Percentiles rank a stretch among this genome's conserved stretches.
phyloP scores from a whole-genome alignment of 352 stramenopile species.

The Pythium periplocum region DNA sequence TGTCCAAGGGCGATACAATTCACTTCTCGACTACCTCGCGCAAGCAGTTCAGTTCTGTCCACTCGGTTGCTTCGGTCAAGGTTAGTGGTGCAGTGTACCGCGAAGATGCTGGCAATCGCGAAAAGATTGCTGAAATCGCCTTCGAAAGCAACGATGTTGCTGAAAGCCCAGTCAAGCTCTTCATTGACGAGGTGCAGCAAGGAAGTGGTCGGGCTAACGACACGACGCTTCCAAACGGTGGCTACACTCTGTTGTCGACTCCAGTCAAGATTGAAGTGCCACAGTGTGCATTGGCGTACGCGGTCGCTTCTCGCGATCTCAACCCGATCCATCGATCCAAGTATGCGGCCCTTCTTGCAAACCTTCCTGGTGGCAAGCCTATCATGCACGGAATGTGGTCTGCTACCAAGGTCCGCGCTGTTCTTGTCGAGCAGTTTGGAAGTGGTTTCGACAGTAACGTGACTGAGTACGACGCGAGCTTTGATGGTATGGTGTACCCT shows the following conservation, averaged over 20 bases:
- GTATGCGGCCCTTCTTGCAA: constrained; percentile 67
- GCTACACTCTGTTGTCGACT: constrained; percentile 61
- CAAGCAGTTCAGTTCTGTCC: constrained; percentile 46
- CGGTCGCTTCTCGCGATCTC: constrained; percentile 74
- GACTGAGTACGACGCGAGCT: constrained; percentile 65
- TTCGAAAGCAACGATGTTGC: not conserved
- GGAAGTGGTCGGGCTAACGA: not conserved
- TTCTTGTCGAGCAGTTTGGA: constrained; percentile 52
- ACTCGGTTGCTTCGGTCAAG: constrained; percentile 33
- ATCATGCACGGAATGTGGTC: constrained; percentile 90
- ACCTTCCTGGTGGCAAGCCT: constrained; percentile 61
- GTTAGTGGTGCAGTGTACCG: constrained; percentile 45
- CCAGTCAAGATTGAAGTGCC: constrained; percentile 68
- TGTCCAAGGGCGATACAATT: constrained; percentile 43
- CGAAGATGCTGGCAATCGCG: constrained; percentile 22
- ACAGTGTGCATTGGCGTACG: constrained; percentile 56
- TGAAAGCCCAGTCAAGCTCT: constrained; percentile 40
- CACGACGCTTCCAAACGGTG: constrained; percentile 39
- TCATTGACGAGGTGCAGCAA: constrained; percentile 32
- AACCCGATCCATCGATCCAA: constrained; percentile 85
- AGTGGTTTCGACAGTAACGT: constrained; percentile 59
- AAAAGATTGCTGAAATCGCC: constrained; percentile 1
- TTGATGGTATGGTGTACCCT: constrained; percentile 87
- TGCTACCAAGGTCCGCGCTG: constrained; percentile 72
- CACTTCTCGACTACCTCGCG: constrained; percentile 47